Percentiles rank a stretch among this genome's conserved stretches.
Evolutionary conservation across 768 basidiomycete genomes (phyloP).

Genomic region (Rossbeevera mucosa): DNA sequence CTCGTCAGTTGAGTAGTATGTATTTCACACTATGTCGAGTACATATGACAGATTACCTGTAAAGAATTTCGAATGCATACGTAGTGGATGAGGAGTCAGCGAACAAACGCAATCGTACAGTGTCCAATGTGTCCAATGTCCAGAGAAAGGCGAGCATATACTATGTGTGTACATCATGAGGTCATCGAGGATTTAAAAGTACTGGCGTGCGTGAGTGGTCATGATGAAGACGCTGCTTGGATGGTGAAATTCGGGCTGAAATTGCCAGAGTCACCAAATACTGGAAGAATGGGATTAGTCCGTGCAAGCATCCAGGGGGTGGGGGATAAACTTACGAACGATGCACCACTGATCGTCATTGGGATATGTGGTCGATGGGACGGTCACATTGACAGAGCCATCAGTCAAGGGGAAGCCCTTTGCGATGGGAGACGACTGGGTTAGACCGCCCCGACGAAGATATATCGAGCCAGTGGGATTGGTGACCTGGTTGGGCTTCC

Average conservation of each 20-base stretch:
- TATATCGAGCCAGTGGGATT: constrained; percentile 41
- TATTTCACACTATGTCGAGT: constrained; percentile 6
- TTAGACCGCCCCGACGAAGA: constrained; percentile 34
- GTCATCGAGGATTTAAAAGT: constrained; percentile 11
- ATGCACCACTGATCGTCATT: constrained; percentile 41
- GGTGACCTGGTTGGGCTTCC: constrained; percentile 43
- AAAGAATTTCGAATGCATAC: neutral
- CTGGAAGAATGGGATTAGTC: constrained; percentile 21
- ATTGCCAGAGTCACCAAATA: constrained; percentile 54
- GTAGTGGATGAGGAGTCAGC: constrained; percentile 1
- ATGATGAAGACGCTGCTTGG: constrained; percentile 13
- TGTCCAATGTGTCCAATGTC: constrained; percentile 12
- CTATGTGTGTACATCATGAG: constrained; percentile 9
- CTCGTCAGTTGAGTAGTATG: constrained; percentile 1
- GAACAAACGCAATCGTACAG: constrained; percentile 6
- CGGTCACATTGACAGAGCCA: constrained; percentile 35
- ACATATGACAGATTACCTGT: constrained; percentile 4
- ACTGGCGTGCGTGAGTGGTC: constrained; percentile 1
- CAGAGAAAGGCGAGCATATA: constrained; percentile 1
- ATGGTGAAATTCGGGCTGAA: constrained; percentile 45
- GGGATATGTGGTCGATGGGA: constrained; percentile 35
- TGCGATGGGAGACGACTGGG: constrained; percentile 35
- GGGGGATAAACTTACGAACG: constrained; percentile 35
- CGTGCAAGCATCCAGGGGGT: neutral
- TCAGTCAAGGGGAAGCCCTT: constrained; percentile 33